Percentiles rank a stretch among this genome's conserved stretches.
These are phyloP conservation scores for Lactarius deliciosus DNA, from an alignment of 768 basidiomycete genomes.

Conservation along the genomic window DNA sequence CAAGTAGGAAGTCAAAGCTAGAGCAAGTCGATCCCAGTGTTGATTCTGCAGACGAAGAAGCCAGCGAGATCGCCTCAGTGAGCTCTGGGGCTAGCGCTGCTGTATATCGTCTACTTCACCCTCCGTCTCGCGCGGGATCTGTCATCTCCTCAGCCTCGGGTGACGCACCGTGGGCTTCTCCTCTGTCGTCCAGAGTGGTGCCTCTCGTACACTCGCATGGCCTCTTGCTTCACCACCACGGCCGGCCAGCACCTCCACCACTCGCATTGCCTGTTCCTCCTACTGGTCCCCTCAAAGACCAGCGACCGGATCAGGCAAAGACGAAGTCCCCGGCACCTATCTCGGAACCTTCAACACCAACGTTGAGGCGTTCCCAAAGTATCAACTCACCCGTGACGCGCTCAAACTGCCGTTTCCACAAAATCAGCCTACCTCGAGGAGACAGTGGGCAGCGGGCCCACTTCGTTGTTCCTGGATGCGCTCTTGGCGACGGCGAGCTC, in stretches of 20 bases:
- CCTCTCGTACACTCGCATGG: conserved; percentile 35
- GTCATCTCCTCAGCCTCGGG: conserved; percentile 40
- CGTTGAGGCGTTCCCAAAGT: conserved; percentile 12
- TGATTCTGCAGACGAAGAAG: conserved; percentile 29
- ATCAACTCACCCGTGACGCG: conserved; percentile 57
- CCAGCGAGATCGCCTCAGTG: conserved; percentile 35
- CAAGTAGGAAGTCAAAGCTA: conserved; percentile 11
- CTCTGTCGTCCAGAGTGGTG: conserved; percentile 24
- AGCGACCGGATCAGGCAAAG: conserved; percentile 24
- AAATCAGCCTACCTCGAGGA: conserved; percentile 59
- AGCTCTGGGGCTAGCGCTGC: conserved; percentile 42
- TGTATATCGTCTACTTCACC: conserved; percentile 39
- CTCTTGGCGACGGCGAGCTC: conserved; percentile 54
- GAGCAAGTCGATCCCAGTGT: conserved; percentile 14
- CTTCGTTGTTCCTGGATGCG: conserved; percentile 71
- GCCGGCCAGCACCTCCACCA: conserved; percentile 24
- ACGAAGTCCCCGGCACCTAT: conserved; percentile 13
- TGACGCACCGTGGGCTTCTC: conserved; percentile 32
- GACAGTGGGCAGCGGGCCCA: conserved; percentile 53
- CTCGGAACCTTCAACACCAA: conserved; percentile 17
- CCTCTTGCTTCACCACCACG: conserved; percentile 35
- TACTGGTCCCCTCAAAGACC: conserved; percentile 1
- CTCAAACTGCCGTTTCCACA: conserved; percentile 69
- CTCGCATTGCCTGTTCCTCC: conserved; percentile 14
- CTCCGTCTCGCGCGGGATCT: conserved; percentile 46